Evolutionary conservation across 179 eudicot genomes (phyloP).

Genomic region (Silene coronaria): DNA sequence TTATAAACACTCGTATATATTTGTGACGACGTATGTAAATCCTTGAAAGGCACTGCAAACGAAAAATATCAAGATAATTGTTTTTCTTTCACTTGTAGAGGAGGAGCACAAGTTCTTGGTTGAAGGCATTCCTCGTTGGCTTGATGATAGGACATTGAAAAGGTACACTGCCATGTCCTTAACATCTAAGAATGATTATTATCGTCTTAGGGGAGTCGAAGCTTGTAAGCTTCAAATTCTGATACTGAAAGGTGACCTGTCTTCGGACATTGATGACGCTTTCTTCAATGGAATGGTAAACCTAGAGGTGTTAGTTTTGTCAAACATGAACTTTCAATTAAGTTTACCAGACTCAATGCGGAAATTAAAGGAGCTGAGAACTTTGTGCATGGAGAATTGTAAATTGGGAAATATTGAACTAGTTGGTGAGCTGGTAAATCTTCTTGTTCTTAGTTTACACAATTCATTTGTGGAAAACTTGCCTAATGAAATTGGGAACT

Average conservation of each 20-base stretch:
- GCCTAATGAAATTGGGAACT: background rate
- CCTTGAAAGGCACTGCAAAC: too few species aligned
- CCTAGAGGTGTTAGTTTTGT: conserved; percentile 19
- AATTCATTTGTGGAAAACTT: background rate
- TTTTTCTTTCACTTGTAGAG: background rate
- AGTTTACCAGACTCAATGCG: too few species aligned
- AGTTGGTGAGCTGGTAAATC: too few species aligned
- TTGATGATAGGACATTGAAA: background rate
- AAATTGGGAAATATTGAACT: too few species aligned
- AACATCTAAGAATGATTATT: background rate
- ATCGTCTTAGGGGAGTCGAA: background rate
- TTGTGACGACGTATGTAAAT: too few species aligned
- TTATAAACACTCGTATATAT: too few species aligned
- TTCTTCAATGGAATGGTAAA: conserved; percentile 9
- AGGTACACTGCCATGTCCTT: conserved; percentile 5
- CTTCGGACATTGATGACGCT: background rate
- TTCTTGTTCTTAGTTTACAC: conserved; percentile 15
- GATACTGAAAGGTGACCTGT: background rate
- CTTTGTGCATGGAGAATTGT: too few species aligned
- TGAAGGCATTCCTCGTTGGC: background rate
- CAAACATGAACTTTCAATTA: too few species aligned
- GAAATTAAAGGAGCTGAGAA: too few species aligned
- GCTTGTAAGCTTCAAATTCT: conserved; percentile 3
- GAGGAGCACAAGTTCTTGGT: background rate
- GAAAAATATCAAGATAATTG: background rate